These are phyloP conservation scores for Pittosporum tobira DNA, from an alignment of 129 eudicot genomes.

Conservation along the genomic window DNA sequence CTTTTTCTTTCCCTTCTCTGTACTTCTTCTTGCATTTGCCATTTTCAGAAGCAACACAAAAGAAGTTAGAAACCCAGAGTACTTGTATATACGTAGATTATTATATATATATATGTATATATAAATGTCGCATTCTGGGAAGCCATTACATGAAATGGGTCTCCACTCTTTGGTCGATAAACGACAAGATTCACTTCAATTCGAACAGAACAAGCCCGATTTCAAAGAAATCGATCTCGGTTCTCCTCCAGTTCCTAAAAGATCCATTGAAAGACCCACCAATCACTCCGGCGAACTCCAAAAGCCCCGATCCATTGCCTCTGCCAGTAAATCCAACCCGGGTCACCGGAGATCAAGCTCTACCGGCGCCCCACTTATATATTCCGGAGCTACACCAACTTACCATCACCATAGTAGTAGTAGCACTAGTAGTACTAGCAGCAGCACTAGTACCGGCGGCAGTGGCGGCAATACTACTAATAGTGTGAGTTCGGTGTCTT, in stretches of 20 bases:
- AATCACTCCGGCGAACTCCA: constrained; percentile 30
- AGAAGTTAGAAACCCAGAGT: not conserved
- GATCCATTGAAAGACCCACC: constrained; percentile 14
- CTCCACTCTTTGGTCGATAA: constrained; percentile 13
- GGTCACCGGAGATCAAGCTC: constrained; percentile 59
- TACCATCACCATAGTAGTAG: constrained; percentile 9
- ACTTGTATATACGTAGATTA: not conserved
- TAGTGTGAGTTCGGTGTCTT: constrained; percentile 31
- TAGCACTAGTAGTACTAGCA: constrained; percentile 22
- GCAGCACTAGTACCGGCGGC: constrained; percentile 20
- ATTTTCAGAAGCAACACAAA: too few species aligned
- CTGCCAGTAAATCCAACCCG: constrained; percentile 20
- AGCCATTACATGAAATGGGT: constrained; percentile 27
- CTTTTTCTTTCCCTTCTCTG: not conserved
- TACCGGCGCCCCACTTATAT: constrained; percentile 48
- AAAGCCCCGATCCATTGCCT: constrained; percentile 35
- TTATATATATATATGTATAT: not conserved
- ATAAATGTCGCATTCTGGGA: constrained; percentile 34
- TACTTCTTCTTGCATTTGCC: not conserved
- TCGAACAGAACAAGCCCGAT: constrained; percentile 44
- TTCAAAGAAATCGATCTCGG: constrained; percentile 48
- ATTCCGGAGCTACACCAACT: constrained; percentile 28
- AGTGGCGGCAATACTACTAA: constrained; percentile 11
- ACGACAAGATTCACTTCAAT: constrained; percentile 14
- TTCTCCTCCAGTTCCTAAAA: constrained; percentile 6